Base-by-base conservation (phyloP, 805 yeast genomes). In the Myxozyma udenii region DNA sequence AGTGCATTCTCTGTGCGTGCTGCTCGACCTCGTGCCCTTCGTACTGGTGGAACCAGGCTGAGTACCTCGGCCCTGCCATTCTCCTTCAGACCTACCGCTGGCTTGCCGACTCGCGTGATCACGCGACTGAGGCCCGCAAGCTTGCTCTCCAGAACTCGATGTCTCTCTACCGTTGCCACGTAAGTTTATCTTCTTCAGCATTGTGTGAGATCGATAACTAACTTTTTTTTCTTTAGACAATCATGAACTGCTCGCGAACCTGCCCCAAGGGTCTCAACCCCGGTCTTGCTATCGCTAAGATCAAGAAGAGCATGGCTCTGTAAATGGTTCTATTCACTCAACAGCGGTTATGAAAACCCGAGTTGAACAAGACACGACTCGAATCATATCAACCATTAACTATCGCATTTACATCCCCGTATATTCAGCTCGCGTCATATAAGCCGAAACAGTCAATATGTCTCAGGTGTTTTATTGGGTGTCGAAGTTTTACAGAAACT, bases 31-130 rank as follows among this genome's bases (percentile, higher is more conserved):
- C 98, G 18, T 93, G 98, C 77, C 98, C 98, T 48, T 90, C 98
- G 2, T 93, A 93, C 80, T 93, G 98, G 98, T 93, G 98, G 98
- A 93, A 93, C 76, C 96, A 88, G 76, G 95, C 90, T 74, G 95
- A 93, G 77, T 93, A 93, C 74, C 77, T 93, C 64, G 98, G 98
- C 51, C 98, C 98, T 23, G 98, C 98, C 26, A 98, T 93, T 49
- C 80, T 93, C 71, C 87, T 93, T 96, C 98, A 93, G 78, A 97
- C 98, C 50, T 93, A 83, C 80, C 85, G 98, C 78, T 93, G 98
- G 98, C 83, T 93, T 78, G 81, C 89, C 57, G 98, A 93, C 73
- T 85, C 95, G 39, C 85, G 98, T 77, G 98, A 93, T 74, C 84
- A 88, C 72, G 96, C 96, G 49, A 77, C 87, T 40, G 75, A 72